phyloP scores from a whole-genome alignment of 169 alveolate species.

The Eimeria tenella region DNA sequence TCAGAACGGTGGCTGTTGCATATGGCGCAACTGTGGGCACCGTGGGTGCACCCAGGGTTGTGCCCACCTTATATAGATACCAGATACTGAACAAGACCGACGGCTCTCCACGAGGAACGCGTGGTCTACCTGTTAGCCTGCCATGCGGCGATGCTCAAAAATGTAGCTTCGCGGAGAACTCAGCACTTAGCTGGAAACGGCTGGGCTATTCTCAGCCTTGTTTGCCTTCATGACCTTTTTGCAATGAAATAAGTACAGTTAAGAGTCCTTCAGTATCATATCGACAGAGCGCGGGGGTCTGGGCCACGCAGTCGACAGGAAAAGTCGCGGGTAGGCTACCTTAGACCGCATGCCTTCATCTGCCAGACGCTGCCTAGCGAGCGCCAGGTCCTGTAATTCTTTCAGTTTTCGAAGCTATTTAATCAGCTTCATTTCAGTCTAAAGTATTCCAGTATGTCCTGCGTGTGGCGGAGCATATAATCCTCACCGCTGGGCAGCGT shows the following conservation, averaged over 20 bases:
- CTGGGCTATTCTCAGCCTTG: too few relatives aligned
- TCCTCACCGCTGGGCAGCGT: too few relatives aligned
- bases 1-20: not conserved
- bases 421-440: too few relatives aligned
- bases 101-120: not conserved
- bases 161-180: not conserved
- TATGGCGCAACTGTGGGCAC: too few relatives aligned
- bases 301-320: not conserved
- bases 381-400: too few relatives aligned
- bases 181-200: not conserved
- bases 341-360: not conserved
- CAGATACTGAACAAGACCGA: not conserved
- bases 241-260: not conserved
- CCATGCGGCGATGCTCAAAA: not conserved
- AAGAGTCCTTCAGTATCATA: not conserved
- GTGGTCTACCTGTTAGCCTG: not conserved
- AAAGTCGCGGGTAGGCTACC: not conserved
- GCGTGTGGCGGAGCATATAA: too few relatives aligned
- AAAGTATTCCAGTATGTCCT: too few relatives aligned
- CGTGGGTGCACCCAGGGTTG: not conserved
- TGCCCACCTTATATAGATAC: not conserved
- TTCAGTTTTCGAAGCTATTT: too few relatives aligned
- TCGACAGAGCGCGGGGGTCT: not conserved
- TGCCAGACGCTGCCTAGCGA: not conserved
- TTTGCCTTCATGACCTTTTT: not conserved